Base-by-base conservation (phyloP, 192 early-diverging fungal species). In the Gigaspora rosea region DNA sequence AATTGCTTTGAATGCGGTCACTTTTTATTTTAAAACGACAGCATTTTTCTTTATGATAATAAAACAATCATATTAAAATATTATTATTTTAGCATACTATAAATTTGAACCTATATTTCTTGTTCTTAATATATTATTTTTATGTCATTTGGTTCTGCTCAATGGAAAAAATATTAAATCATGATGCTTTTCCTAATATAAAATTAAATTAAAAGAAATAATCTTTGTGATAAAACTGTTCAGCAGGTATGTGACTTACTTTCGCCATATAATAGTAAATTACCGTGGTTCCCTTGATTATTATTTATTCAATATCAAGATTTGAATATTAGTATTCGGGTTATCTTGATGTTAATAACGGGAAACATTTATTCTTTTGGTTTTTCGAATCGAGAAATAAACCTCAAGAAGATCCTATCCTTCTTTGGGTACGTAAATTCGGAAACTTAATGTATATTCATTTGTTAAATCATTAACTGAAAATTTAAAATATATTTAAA, bases 371-470 rank as follows among this genome's bases (percentile, higher is more conserved):
- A 79, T 96, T 95, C 87, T 96, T 95, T 82, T 96, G 94, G 93
- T 98, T 99, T 89, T 98, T 99, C 82, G 96, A 97, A 82, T 92
- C 93, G 8, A 93, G 94, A 77, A 87, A 87, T 76, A 83, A 88
- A 58, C 91, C 91, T 18, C 76, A 82, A 77, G 86, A 83, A 36
- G 96, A 95, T 75, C 97, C 97, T 7, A 80, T 92, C 33, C 76
- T 91, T 2, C 82, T 95, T 61, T 93, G 92, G 88, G 75, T 76
- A 67, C 8, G 52, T 73, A 18, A 11, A 36, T 36, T 13, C 32
- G 12, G 7, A 0, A 7, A 41, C 36, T 41, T 54, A 54, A 4
- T 18, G 12, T 54, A 54, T 54, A 54, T 54, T 18, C 8, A 15
- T 2, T 54, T 54, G 0, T 46, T 41, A 41, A 5, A 41, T 41